Evolutionary conservation across 345 rosid species (phyloP).

Genomic region (Brassica napus): Da-Ae NC_063451.1:31022001-31022500

Average conservation of each 20-base stretch:
- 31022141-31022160: background rate
- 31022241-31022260: conserved; percentile 1
- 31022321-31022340: conserved; percentile 72
- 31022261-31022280: background rate
- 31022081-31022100: background rate
- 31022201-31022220: conserved; percentile 15
- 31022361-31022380: conserved; percentile 89
- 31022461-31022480: conserved; percentile 11
- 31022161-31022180: background rate
- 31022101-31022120: background rate
- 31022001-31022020: background rate
- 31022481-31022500: conserved; percentile 24
- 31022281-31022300: conserved; percentile 74
- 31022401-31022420: conserved; percentile 81
- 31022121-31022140: background rate
- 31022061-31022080: background rate
- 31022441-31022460: conserved; percentile 39
- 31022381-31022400: conserved; percentile 93
- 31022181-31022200: conserved; percentile 18
- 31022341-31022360: conserved; percentile 97
- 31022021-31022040: background rate
- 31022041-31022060: background rate
- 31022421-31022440: conserved; percentile 64
- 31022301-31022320: conserved; percentile 84
- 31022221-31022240: background rate